A percentile compares a stretch with the other conserved stretches of the same genome.
Evolutionary conservation across 2,329 filamentous ascomycete genomes (phyloP).

Genomic region (Trichoderma guizhouense): DNA sequence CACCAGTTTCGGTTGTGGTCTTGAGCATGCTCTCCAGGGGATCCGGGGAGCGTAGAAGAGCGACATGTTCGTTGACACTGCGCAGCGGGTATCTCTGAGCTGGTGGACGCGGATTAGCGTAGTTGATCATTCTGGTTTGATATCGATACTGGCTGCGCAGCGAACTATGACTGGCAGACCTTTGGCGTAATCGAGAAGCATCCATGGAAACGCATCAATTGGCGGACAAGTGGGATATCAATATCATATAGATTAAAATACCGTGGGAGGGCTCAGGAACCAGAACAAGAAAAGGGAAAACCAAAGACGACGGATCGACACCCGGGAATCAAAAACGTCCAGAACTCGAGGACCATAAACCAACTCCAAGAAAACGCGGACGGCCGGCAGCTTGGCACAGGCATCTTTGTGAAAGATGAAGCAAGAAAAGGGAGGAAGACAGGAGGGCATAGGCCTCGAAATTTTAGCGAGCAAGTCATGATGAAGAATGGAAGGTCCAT

Average conservation of each 20-base stretch:
- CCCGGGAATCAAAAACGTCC: conserved; percentile 3
- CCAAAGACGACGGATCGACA: conserved; percentile 12
- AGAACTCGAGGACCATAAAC: conserved; percentile 22
- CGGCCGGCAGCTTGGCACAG: conserved; percentile 19
- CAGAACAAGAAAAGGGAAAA: conserved; percentile 24
- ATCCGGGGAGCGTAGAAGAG: conserved; percentile 47
- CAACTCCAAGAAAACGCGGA: conserved; percentile 22
- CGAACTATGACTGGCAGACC: conserved; percentile 41
- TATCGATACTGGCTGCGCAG: conserved; percentile 33
- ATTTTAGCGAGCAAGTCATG: neutral
- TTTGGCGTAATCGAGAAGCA: conserved; percentile 26
- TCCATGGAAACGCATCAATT: conserved; percentile 29
- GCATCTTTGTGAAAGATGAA: conserved; percentile 22
- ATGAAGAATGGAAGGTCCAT: neutral
- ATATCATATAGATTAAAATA: conserved; percentile 17
- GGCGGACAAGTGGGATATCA: conserved; percentile 9
- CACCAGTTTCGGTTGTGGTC: conserved; percentile 63
- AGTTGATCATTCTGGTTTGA: conserved; percentile 24
- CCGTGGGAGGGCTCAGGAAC: conserved; percentile 20
- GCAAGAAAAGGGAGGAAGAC: neutral
- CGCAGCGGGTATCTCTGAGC: conserved; percentile 40
- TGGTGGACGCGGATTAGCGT: conserved; percentile 22
- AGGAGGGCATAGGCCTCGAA: neutral
- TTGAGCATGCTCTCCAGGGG: conserved; percentile 63
- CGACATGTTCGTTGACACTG: conserved; percentile 42